These are phyloP conservation scores for Adansonia digitata DNA, from an alignment of 345 rosid species.

Conservation along the genomic window DNA sequence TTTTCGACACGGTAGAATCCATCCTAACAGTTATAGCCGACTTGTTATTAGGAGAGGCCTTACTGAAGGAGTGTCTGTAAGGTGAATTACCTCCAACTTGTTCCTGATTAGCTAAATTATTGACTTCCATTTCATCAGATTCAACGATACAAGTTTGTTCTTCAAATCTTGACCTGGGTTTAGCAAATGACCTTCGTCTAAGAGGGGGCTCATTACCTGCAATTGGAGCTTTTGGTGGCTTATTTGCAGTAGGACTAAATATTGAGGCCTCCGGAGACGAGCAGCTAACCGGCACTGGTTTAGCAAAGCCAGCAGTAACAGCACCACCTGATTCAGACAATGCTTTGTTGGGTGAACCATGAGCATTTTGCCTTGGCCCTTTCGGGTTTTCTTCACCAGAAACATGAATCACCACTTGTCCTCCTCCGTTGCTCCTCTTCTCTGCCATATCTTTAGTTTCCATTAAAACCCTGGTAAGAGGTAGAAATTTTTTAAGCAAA, in stretches of 20 bases:
- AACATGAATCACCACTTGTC: constrained; percentile 53
- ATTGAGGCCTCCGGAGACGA: constrained; percentile 50
- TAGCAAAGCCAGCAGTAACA: constrained; percentile 27
- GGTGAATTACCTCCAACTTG: constrained; percentile 37
- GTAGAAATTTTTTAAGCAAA: neutral
- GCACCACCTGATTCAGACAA: constrained; percentile 13
- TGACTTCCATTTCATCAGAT: constrained; percentile 35
- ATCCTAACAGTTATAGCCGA: constrained; percentile 28
- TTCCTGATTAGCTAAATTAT: constrained; percentile 27
- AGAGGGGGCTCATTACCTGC: constrained; percentile 29
- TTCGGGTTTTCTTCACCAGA: constrained; percentile 33
- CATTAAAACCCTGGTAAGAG: constrained; percentile 13
- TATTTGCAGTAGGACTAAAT: constrained; percentile 37
- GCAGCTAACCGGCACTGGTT: constrained; percentile 23
- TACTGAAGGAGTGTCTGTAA: constrained; percentile 26
- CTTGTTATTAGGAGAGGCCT: constrained; percentile 48
- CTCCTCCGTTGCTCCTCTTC: constrained; percentile 25
- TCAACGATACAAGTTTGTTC: constrained; percentile 47
- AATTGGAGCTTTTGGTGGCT: constrained; percentile 59
- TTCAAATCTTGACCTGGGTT: constrained; percentile 81
- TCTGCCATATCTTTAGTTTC: constrained; percentile 37
- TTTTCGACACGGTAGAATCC: constrained; percentile 28
- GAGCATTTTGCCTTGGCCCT: constrained; percentile 13
- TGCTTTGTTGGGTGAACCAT: constrained; percentile 14
- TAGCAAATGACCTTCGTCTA: constrained; percentile 44